Conservation (phyloP, 2,329 filamentous ascomycete genomes). For the Trichoderma sp. region DNA sequence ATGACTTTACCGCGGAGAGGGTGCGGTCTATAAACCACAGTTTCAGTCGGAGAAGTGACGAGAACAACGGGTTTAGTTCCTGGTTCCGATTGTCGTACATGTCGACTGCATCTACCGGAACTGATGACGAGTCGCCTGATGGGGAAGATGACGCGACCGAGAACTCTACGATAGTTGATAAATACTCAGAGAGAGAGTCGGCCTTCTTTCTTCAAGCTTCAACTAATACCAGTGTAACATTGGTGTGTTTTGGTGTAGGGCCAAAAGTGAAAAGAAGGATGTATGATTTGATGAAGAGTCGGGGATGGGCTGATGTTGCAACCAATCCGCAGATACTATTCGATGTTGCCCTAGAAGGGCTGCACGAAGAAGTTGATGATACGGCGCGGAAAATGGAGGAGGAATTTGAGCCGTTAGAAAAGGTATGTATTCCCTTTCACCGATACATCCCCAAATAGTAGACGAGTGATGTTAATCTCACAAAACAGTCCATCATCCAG, state of each 20-base stretch:
- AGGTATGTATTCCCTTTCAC: too few species aligned
- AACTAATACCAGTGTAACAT: constrained; percentile 22
- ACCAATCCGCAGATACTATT: constrained; percentile 32
- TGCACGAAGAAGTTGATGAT: constrained; percentile 31
- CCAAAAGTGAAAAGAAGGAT: constrained; percentile 26
- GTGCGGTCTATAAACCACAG: constrained; percentile 35
- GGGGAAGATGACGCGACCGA: neutral
- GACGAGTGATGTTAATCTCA: neutral
- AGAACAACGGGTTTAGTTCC: constrained; percentile 25
- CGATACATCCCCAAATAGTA: too few species aligned
- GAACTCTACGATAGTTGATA: constrained; percentile 21
- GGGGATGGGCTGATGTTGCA: constrained; percentile 28
- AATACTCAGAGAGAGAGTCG: constrained; percentile 30
- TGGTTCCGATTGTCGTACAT: constrained; percentile 36
- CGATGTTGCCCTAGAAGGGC: constrained; percentile 30
- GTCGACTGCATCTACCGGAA: neutral
- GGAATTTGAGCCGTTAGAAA: constrained; percentile 31
- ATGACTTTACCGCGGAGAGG: constrained; percentile 34
- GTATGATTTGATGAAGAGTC: constrained; percentile 26
- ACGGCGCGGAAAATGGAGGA: constrained; percentile 33
- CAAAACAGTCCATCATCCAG: constrained; percentile 28
- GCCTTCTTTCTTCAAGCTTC: constrained; percentile 31
- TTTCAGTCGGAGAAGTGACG: constrained; percentile 30
- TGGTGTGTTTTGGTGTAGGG: constrained; percentile 31
- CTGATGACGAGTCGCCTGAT: neutral